Evolutionary conservation across 2,329 filamentous ascomycete genomes (phyloP), one percentile per base, ranked within the genome.

Genomic region (Calycina herbarum): DNA sequence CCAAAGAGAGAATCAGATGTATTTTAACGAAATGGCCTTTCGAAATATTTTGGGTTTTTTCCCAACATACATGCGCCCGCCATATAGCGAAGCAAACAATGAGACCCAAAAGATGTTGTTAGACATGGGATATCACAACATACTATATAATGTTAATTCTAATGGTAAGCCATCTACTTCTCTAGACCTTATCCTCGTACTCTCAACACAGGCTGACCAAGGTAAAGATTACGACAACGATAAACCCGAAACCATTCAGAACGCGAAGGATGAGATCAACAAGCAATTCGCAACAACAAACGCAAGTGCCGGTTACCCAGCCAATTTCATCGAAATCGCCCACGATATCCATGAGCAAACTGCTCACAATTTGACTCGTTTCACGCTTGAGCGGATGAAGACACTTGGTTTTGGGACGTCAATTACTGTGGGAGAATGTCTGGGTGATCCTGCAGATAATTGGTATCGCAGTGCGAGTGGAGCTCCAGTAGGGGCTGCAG

Each of bases 21-120:
- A 74, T 69, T 81, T 82, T 74, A 82, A 82, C 72, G 82, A 85
- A 73, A 82, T 82, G 78, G 82, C 83, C 33, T 71, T 85, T 35
- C 77, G 79, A 69, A 83, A 83, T 75, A 80, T 85, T 61, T 71
- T 85, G 24, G 82, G 82, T 54, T 79, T 80, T 69, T 79, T 83
- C 67, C 83, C 83, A 8, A 84, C 82, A 24, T 85, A 85, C 74
- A 81, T 83, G 77, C 72, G 74, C 45, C 78, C 79, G 1, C 79
- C 79, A 10, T 80, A 78, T 66, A 76, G 75, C 8, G 80, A 79
- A 73, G 82, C 80, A 72, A 76, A 74, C 42, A 73, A 70, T 17
- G 73, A 66, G 5, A 76, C 73, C 5, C 61, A 71, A 13, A 74
- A 77, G 62, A 71, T 80, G 74, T 72, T 76, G 31, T 72, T 72